phyloP scores from a whole-genome alignment of 2,329 filamentous ascomycete species.

The Colletotrichum viniferum region DNA sequence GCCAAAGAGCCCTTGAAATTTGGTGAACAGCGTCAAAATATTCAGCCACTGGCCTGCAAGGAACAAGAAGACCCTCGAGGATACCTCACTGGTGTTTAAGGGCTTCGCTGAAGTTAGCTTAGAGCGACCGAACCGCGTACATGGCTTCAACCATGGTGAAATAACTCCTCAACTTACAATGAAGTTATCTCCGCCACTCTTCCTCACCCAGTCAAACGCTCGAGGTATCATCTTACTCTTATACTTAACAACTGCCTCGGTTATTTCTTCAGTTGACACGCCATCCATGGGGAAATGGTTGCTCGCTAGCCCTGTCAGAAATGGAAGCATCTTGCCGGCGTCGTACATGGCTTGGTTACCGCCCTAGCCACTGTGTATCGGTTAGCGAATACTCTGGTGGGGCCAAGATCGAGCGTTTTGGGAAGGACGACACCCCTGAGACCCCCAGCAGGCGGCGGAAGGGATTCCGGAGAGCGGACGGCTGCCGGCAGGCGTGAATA shows the following conservation, averaged over 20 bases:
- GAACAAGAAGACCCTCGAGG: neutral
- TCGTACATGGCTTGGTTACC: neutral
- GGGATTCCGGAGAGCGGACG: neutral
- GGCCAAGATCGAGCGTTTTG: neutral
- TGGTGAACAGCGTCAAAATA: neutral
- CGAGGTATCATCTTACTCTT: neutral
- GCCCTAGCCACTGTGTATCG: neutral
- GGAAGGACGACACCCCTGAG: neutral
- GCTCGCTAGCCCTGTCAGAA: neutral
- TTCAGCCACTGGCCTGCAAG: neutral
- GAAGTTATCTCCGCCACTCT: neutral
- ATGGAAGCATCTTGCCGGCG: neutral
- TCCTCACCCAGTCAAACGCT: neutral
- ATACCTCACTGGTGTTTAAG: neutral
- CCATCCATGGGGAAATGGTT: neutral
- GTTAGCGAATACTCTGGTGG: neutral
- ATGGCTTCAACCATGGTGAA: neutral
- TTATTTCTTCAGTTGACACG: neutral
- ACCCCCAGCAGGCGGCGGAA: too few relatives aligned
- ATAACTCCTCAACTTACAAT: neutral
- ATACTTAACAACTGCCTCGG: neutral
- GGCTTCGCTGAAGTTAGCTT: neutral
- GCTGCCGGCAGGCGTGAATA: neutral
- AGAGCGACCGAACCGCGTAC: neutral
- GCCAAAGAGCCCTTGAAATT: neutral